A percentile compares a stretch with the other conserved stretches of the same genome.
phyloP scores from a whole-genome alignment of 2,329 filamentous ascomycete genomes.

The Paracorniculantispora psalliotae region DNA sequence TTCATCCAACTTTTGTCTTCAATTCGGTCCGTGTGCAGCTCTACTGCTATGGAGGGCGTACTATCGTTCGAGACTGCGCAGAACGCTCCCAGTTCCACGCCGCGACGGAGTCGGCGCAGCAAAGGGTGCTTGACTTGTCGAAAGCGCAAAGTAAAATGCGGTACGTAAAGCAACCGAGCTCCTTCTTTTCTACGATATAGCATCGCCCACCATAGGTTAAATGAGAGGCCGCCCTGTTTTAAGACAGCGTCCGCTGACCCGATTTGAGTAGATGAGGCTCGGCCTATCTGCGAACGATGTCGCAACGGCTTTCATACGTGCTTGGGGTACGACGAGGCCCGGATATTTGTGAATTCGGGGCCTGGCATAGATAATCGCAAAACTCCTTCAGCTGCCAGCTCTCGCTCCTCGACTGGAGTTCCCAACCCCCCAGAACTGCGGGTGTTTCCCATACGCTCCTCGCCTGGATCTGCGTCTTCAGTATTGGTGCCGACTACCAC shows the following conservation, averaged over 20 bases:
- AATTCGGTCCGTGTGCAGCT: too few relatives aligned
- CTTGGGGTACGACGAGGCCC: neutral
- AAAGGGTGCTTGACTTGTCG: neutral
- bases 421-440: neutral
- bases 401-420: neutral
- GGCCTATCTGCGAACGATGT: neutral
- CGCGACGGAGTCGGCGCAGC: conserved; percentile 1
- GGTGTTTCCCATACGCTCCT: neutral
- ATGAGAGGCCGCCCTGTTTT: too few relatives aligned
- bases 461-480: neutral
- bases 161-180: neutral
- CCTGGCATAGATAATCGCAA: neutral
- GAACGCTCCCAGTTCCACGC: neutral
- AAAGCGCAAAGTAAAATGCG: conserved; percentile 4
- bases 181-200: too few relatives aligned
- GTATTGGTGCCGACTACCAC: neutral
- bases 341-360: conserved; percentile 2
- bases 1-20: too few relatives aligned
- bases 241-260: too few relatives aligned
- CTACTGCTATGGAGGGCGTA: neutral
- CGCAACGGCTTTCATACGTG: conserved; percentile 2
- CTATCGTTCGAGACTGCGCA: neutral
- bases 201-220: too few relatives aligned
- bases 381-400: neutral
- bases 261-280: neutral